These are phyloP conservation scores for Fusarium redolens DNA, from an alignment of 2,329 filamentous ascomycete genomes.

Conservation along the genomic window DNA sequence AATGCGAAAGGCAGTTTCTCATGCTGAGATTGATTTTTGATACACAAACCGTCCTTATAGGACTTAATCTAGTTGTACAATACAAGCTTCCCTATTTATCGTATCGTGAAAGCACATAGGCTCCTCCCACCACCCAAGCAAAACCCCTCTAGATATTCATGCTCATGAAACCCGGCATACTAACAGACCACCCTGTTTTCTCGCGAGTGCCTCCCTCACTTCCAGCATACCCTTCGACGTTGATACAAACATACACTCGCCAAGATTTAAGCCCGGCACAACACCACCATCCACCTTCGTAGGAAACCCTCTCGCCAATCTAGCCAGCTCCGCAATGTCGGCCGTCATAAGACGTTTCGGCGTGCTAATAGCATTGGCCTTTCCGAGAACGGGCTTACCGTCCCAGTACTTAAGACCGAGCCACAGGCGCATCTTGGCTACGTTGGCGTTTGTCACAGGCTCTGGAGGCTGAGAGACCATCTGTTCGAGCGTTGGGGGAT, in stretches of 20 bases:
- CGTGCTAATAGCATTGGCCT: slow-evolving; percentile 75
- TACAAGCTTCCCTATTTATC: slow-evolving; percentile 42
- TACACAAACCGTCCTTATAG: slow-evolving; percentile 37
- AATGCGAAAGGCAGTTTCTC: slow-evolving; percentile 19
- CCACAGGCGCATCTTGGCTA: slow-evolving; percentile 82
- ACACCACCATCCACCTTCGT: slow-evolving; percentile 69
- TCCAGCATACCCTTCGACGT: slow-evolving; percentile 85
- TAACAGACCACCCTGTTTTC: slow-evolving; percentile 82
- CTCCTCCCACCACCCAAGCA: slow-evolving; percentile 10
- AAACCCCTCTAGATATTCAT: background rate
- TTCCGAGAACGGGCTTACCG: slow-evolving; percentile 79
- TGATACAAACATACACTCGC: slow-evolving; percentile 83
- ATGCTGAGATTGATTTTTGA: slow-evolving; percentile 38
- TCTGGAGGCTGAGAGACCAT: slow-evolving; percentile 62
- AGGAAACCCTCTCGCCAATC: slow-evolving; percentile 75
- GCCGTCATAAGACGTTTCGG: slow-evolving; percentile 79
- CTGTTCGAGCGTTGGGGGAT: slow-evolving; percentile 61
- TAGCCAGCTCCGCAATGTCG: slow-evolving; percentile 69
- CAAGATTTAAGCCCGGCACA: slow-evolving; percentile 79
- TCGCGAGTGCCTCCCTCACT: slow-evolving; percentile 82
- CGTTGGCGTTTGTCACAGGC: slow-evolving; percentile 75
- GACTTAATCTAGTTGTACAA: slow-evolving; percentile 45
- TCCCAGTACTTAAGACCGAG: slow-evolving; percentile 91
- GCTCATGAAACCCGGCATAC: slow-evolving; percentile 74
- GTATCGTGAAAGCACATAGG: slow-evolving; percentile 30